These are phyloP conservation scores for Sanghuangporus baumii DNA, from an alignment of 1,284 basidiomycete genomes.

Conservation along the genomic window DNA sequence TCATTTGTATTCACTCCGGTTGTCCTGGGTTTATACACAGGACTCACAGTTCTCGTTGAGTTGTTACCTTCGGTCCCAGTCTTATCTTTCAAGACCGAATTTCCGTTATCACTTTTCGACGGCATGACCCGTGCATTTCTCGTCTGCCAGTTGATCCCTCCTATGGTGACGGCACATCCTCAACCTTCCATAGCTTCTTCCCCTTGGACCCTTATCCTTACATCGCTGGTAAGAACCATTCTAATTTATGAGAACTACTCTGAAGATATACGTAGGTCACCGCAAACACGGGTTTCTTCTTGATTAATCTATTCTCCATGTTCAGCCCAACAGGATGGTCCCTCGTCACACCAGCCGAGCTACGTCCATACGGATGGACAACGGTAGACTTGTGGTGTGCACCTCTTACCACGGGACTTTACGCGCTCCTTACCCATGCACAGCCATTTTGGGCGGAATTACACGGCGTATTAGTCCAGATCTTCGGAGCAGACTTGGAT, in stretches of 20 bases:
- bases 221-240: conserved; percentile 50
- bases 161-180: conserved; percentile 47
- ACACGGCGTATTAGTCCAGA: conserved; percentile 38
- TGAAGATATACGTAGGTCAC: conserved; percentile 11
- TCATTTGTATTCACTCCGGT: conserved; percentile 67
- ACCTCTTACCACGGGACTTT: conserved; percentile 59
- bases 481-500: neutral
- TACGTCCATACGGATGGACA: conserved; percentile 70
- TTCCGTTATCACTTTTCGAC: conserved; percentile 61
- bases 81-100: conserved; percentile 47
- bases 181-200: conserved; percentile 47
- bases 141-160: conserved; percentile 66
- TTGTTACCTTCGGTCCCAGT: conserved; percentile 48
- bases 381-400: conserved; percentile 72
- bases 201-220: conserved; percentile 65
- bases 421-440: conserved; percentile 69
- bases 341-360: conserved; percentile 62
- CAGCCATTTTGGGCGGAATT: conserved; percentile 71
- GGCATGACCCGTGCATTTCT: conserved; percentile 64
- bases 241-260: neutral
- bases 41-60: conserved; percentile 54
- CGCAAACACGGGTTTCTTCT: conserved; percentile 70
- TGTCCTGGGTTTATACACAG: conserved; percentile 49
- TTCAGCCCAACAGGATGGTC: conserved; percentile 57
- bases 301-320: conserved; percentile 63